Base-by-base conservation (phyloP, 352 stramenopile genomes). In the Albugo candida region DNA sequence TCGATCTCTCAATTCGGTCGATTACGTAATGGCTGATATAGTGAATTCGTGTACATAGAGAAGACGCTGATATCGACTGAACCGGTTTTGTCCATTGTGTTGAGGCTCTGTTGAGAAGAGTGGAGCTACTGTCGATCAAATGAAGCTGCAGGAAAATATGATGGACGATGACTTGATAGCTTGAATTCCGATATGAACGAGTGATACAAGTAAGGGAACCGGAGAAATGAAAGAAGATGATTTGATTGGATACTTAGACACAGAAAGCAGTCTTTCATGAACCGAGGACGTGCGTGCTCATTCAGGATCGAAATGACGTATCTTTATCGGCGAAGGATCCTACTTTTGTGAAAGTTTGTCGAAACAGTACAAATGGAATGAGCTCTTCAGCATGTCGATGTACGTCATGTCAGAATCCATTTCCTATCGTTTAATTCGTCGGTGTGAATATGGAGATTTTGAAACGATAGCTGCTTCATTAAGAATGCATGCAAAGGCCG, bases 321-420 rank as follows among this genome's bases (percentile, higher is more conserved):
- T 16, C 14, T 41, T n/a, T 16, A 14, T 41, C 36, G 14, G 36
- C 14, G 14, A 14, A 16, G 14, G 36, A 14, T 41, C 36, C 36
- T 14, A 16, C 16, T n/a, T 16, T 14, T 16, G 36, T 19, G 16
- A 19, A 12, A 21, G 14, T 14, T 52, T 1, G 41, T 53, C 3
- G 21, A 48, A 11, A 47, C 58, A 3, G 63, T 58, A 57, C 69
- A 80, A 53, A 72, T 38, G 75, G 67, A 24, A 85, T 83, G 71
- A 86, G 76, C 40, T 71, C n/a, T n/a, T n/a, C n/a, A 11, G 70
- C 68, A 19, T 88, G 76, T 47, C 76, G 76, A 31, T 88, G 76
- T 61, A 88, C 76, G 43, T 85, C 72, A 11, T 88, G 76, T 62
- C 85, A 88, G 61, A 88, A 88, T 60, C 76, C 76, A 36, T 88